Base-by-base conservation (phyloP, 2,329 filamentous ascomycete genomes). In the Lachnellula subtilissima region DNA sequence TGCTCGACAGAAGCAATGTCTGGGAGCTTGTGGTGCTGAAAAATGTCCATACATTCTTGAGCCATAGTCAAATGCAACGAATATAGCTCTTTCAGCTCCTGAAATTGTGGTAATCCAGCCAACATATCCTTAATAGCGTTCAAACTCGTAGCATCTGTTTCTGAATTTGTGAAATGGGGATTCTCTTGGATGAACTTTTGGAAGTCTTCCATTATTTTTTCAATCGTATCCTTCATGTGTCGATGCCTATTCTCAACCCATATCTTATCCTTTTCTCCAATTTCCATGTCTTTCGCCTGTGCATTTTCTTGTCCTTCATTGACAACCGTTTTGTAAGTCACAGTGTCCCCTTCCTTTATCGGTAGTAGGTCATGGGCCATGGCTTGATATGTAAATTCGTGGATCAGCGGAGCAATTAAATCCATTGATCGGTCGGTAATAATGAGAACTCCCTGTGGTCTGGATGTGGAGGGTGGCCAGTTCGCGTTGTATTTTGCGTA, bases 211-310 rank as follows among this genome's bases (percentile, higher is more conserved):
- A 93, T 94, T 58, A 99, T 78, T 72, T 93, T 95, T 68, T 93
- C 89, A 65, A 97, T 92, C 3, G 94, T 94, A 71, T 97, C 92
- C 71, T 96, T 96, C 94, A 99, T 99, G 73, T 99, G 94, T 52
- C 85, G 82, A 73, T 99, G 94, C 53, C 94, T 83, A 69, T 96
- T 96, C 58, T 94, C 89, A 23, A 96, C 86, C 94, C 94, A 99
- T 48, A 99, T 89, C 69, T 87, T 88, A 74, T 99, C 94, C 66
- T 90, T 88, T 62, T 99, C 94, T 35, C 81, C 80, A 49, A 99
- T 87, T 65, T 96, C 91, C 80, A 96, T 88, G 46, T 97, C 92
- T 71, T 95, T 96, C 58, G 89, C 83, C 70, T 95, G 84, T 28
- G 87, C 82, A 43, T 87, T 83, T 0, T 77, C 73, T 3, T 82